Base-by-base conservation (phyloP, 257 asterid species). In the Petunia axillaris region DNA sequence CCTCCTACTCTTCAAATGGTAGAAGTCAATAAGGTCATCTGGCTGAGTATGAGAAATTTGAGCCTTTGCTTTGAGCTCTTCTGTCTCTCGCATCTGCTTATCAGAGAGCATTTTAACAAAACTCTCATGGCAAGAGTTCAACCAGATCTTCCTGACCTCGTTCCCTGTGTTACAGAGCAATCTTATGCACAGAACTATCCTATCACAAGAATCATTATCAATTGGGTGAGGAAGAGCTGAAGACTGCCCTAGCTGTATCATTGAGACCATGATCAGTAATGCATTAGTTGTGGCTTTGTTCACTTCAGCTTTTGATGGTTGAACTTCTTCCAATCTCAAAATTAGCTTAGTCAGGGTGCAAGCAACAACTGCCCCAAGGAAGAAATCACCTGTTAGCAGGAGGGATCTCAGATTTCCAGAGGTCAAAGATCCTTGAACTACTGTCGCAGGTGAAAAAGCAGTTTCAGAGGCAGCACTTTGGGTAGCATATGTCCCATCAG, bases 381-480 rank as follows among this genome's bases (percentile, higher is more conserved):
- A 94, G 87, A 94, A 94, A 78, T 94, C 98, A 53, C 98, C 98
- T 64, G 93, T 88, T 36, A 94, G 93, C 77, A 94, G 91, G 85
- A 94, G 98, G 81, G 98, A 90, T 88, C 98, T 90, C 91, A 94
- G 86, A 82, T 89, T 93, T 58, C 91, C 97, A 55, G 90, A 53
- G 35, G 91, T 73, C 85, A 87, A 84, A 77, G 97, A 90, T 80
- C 97, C 97, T 50, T 90, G 96, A 75, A 90, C 93, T 14, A 93
- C 93, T 83, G 91, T 88, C 67, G 97, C 93, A 66, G 96, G 90
- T 35, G 94, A 86, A 83, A 93, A 91, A 79, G 93, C 91, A 84
- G 98, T 94, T 86, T 94, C 98, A 66, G 98, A 94, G 60, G 98
- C 98, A 83, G 98, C 98, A 88, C 97, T 94, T 86, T 93, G 98